phyloP scores from a whole-genome alignment of 257 asterid genomes.

The Solanum arcanum region DNA sequence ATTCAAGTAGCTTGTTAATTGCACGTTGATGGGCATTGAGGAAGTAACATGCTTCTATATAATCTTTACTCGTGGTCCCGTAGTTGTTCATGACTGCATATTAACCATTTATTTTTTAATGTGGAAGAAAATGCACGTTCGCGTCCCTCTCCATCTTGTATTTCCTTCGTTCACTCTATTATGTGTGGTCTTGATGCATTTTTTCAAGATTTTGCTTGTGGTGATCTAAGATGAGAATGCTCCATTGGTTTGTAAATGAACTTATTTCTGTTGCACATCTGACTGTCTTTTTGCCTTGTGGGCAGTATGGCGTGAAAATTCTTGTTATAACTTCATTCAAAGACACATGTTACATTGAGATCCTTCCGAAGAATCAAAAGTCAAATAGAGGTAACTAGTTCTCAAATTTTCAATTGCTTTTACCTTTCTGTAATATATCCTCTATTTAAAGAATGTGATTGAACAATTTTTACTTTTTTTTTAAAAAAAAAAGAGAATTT shows the following conservation, averaged over 20 bases:
- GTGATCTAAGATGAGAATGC: not conserved
- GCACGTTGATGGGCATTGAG: not conserved
- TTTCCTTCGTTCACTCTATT: not conserved
- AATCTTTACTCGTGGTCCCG: not conserved
- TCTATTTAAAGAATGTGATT: not conserved
- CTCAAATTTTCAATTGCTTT: not conserved
- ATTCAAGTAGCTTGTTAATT: not conserved
- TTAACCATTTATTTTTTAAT: not conserved
- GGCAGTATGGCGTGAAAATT: constrained; percentile 85
- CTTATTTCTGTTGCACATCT: constrained; percentile 5
- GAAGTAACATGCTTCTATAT: not conserved
- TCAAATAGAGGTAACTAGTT: constrained; percentile 63
- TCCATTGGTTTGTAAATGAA: not conserved
- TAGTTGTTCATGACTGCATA: not conserved
- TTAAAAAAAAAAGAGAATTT: not conserved
- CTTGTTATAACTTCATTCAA: constrained; percentile 78
- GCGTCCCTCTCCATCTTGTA: not conserved
- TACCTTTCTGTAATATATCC: not conserved
- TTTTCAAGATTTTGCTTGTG: not conserved
- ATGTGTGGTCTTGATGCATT: not conserved
- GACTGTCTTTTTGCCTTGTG: constrained; percentile 1
- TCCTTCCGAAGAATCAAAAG: constrained; percentile 70
- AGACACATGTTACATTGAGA: constrained; percentile 94
- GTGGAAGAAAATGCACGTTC: not conserved
- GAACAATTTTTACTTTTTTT: not conserved